phyloP scores from a whole-genome alignment of 2,329 filamentous ascomycete genomes.

The Huntiella decipiens region DNA sequence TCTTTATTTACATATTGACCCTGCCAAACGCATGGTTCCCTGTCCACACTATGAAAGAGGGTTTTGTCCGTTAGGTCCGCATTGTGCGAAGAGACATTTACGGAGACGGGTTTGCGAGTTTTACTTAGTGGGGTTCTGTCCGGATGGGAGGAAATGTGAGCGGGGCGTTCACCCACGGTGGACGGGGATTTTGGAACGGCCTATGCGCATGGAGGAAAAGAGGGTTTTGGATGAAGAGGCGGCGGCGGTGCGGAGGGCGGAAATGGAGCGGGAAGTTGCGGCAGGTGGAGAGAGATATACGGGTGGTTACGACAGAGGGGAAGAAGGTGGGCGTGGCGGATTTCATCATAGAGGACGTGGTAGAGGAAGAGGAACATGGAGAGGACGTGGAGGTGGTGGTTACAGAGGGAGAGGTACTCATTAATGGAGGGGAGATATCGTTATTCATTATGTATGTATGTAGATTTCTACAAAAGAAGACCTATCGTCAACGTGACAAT shows the following conservation, averaged over 20 bases:
- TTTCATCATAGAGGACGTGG: constrained; percentile 18
- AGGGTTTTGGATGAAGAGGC: constrained; percentile 32
- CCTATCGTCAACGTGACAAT: not conserved
- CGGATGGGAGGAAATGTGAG: constrained; percentile 56
- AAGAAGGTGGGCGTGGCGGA: constrained; percentile 17
- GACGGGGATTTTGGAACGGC: constrained; percentile 58
- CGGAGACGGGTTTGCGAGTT: constrained; percentile 62
- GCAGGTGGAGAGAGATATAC: constrained; percentile 7
- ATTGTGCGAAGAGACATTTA: constrained; percentile 77
- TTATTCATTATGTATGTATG: not conserved
- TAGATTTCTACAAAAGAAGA: not conserved
- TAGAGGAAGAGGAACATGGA: constrained; percentile 22
- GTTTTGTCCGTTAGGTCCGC: constrained; percentile 78
- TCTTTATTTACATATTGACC: constrained; percentile 76
- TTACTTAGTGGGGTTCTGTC: constrained; percentile 89
- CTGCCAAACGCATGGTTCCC: constrained; percentile 56
- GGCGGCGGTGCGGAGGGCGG: constrained; percentile 17
- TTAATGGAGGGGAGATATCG: not conserved
- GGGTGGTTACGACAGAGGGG: constrained; percentile 20
- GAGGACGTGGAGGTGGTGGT: constrained; percentile 17
- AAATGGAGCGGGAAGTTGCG: constrained; percentile 12
- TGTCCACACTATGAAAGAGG: constrained; percentile 88
- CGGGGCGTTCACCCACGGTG: constrained; percentile 70
- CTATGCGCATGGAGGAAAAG: constrained; percentile 47
- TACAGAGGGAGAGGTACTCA: constrained; percentile 20